Base-by-base conservation (phyloP, 805 yeast genomes). In the Torulaspora indica region DNA sequence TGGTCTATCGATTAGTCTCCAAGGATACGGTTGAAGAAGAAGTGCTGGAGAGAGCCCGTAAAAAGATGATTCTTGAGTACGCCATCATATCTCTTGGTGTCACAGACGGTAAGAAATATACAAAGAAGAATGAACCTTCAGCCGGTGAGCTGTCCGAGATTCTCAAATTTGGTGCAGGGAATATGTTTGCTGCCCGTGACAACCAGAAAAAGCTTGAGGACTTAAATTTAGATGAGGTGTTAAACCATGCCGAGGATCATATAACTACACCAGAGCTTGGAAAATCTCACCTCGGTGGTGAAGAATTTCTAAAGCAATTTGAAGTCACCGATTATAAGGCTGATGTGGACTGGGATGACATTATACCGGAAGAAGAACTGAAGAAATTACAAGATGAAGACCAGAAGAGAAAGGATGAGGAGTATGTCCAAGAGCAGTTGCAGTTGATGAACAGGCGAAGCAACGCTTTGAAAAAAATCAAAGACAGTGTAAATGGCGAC, bases 311-410 rank as follows among this genome's bases (percentile, higher is more conserved):
- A 68, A 88, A 81, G 60, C 99, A 93, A 68, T 93, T 93, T 64
- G 98, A 93, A 67, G 98, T 93, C 42, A 93, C 99, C 0, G 98
- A 93, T 63, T 95, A 90, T 66, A 93, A 93, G 70, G 98, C 98
- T 0, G 96, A 91, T 64, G 89, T 91, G 49, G 95, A 89, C 52
- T 93, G 99, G 99, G 98, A 93, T 69, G 99, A 93, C 65, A 93
- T 93, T 55, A 93, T 93, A 57, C 99, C 99, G 0, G 90, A 87
- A 52, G 95, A 86, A 35, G 98, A 93, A 64, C 73, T 95, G 51
- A 76, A 80, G 48, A 87, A 85, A 62, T 74, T 93, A 56, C 93
- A 93, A 63, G 95, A 85, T 52, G 95, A 89, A 44, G 98, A 93
- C 62, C 82, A 84, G 72, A 83, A 81, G 62, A 76, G 85, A 40